Percentiles rank a stretch among this genome's conserved stretches.
These are phyloP conservation scores for Claviceps quebecensis DNA, from an alignment of 2,329 filamentous ascomycete species.

Conservation along the genomic window DNA sequence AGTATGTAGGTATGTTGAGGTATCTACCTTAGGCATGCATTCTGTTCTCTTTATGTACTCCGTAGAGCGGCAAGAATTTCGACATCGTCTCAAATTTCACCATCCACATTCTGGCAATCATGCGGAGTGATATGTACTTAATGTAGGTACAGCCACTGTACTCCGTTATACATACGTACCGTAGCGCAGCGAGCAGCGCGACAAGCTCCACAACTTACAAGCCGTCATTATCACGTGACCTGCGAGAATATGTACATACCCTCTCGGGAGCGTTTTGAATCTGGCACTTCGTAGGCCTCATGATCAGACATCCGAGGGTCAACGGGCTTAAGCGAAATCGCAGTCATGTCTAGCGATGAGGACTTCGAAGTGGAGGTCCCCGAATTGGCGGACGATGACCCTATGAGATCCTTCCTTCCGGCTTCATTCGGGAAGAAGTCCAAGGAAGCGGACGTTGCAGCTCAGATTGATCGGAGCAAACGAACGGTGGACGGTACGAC, in stretches of 20 bases:
- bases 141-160: too few relatives aligned
- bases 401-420: conserved; percentile 65
- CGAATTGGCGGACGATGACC: conserved; percentile 47
- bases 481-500: conserved; percentile 27
- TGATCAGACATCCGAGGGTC: neutral
- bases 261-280: neutral
- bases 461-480: conserved; percentile 69
- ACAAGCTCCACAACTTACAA: neutral
- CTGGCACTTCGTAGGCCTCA: neutral
- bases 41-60: too few relatives aligned
- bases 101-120: too few relatives aligned
- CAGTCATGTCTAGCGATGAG: conserved; percentile 44
- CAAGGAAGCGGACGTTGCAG: conserved; percentile 57
- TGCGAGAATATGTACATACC: neutral
- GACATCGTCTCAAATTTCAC: too few relatives aligned
- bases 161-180: too few relatives aligned
- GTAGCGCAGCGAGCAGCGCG: too few relatives aligned
- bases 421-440: conserved; percentile 74
- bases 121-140: too few relatives aligned
- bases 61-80: too few relatives aligned
- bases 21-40: too few relatives aligned
- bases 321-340: neutral
- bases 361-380: conserved; percentile 42
- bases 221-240: conserved; percentile 1
- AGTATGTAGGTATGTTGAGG: too few relatives aligned